Evolutionary conservation across 2,329 filamentous ascomycete genomes (phyloP), one percentile per base, ranked within the genome.

Genomic region (Neofusicoccum cordaticola): DNA sequence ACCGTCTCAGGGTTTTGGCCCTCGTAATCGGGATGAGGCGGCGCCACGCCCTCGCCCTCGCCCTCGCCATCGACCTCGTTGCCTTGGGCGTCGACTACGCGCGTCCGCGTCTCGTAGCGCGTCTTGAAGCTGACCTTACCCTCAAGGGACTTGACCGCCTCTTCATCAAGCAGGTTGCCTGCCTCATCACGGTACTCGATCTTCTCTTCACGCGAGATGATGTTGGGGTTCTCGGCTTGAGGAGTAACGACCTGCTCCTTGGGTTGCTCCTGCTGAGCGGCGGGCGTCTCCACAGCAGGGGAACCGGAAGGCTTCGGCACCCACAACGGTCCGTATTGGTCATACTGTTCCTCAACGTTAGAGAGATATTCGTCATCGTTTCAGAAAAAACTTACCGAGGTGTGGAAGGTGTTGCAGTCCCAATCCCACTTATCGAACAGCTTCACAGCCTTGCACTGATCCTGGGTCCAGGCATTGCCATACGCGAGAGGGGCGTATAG

Each of bases 111-210:
- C 83, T 98, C 94, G 75, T 97, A 97, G 69, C 90, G 90, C 12
- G 95, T 98, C 81, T 96, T 89, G 81, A 99, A 97, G 72, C 92
- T 92, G 66, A 98, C 93, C 79, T 97, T 96, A 72, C 94, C 95
- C 77, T 94, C 86, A 37, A 99, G 86, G 19, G 86, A 86, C 39
- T 60, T 60, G 66, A 99, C 93, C 75, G 97, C 87, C 73, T 93
- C 90, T 63, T 90, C 87, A 73, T 94, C 83, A 37, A 99, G 85
- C 37, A 98, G 77, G 73, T 97, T 97, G 69, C 95, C 95, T 71
- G 96, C 84, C 77, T 97, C 92, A 77, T 98, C 95, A 62, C 95
- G 90, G 80, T 97, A 99, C 79, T 98, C 95, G 52, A 98, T 82
- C 70, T 89, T 90, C 79, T 97, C 91, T 78, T 96, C 91, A 63